Evolutionary conservation across 805 yeast species (phyloP).

Genomic region (Zygosaccharomyces siamensis): DNA sequence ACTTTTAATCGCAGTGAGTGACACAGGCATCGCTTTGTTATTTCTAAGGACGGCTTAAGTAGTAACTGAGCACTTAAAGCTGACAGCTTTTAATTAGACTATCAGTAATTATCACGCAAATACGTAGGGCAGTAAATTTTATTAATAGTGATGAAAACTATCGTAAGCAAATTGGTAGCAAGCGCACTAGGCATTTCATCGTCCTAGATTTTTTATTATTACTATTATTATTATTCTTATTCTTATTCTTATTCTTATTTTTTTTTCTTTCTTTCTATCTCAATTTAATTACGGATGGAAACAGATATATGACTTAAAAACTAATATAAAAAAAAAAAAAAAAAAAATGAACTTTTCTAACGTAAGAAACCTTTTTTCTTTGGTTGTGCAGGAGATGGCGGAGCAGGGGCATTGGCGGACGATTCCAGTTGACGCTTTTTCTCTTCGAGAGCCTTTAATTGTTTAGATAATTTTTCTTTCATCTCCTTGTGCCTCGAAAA

Average conservation of each 20-base stretch:
- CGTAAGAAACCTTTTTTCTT: constrained; percentile 80
- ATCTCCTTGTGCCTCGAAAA: constrained; percentile 94
- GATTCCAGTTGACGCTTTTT: constrained; percentile 74
- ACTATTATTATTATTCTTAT: no score
- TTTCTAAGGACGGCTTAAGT: background rate
- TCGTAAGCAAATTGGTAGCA: no score
- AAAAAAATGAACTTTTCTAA: constrained; percentile 23
- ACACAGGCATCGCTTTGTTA: background rate
- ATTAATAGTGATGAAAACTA: no score
- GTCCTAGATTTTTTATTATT: no score
- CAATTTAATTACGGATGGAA: background rate
- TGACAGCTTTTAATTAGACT: background rate
- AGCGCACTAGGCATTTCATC: no score
- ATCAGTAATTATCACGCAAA: background rate
- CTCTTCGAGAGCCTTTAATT: constrained; percentile 84
- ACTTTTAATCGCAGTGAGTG: background rate
- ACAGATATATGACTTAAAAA: background rate
- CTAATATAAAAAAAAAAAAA: background rate
- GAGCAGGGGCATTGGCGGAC: constrained; percentile 34
- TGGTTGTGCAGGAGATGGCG: constrained; percentile 51
- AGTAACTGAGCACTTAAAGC: background rate
- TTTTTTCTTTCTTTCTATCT: no score
- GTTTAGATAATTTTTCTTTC: constrained; percentile 89
- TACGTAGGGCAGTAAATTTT: background rate
- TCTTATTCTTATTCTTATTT: no score